Conservation (phyloP, 306 rosid species). For the Acacia melanoxylon region DNA sequence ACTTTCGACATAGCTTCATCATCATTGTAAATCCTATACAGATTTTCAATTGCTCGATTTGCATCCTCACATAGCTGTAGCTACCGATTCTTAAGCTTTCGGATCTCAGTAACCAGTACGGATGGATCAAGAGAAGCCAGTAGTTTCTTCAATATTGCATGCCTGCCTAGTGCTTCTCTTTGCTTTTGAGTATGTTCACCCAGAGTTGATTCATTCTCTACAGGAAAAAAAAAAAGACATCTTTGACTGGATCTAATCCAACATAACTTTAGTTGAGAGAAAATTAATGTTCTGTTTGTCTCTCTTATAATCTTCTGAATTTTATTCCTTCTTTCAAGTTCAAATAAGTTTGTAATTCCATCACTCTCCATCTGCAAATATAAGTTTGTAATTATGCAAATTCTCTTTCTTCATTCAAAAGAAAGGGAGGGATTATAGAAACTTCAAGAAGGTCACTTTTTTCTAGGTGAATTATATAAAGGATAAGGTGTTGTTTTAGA, state of each 20-base stretch:
- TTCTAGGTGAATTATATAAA: background rate
- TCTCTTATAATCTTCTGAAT: constrained; percentile 61
- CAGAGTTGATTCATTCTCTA: constrained; percentile 47
- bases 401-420: constrained; percentile 24
- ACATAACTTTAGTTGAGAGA: constrained; percentile 24
- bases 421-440: background rate
- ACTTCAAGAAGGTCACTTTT: constrained; percentile 7
- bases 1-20: constrained; percentile 77
- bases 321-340: constrained; percentile 54
- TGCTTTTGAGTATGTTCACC: constrained; percentile 45
- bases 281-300: background rate
- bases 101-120: constrained; percentile 73
- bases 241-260: constrained; percentile 56
- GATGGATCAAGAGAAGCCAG: constrained; percentile 80
- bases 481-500: background rate
- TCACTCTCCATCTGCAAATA: constrained; percentile 74
- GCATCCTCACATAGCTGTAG: constrained; percentile 91
- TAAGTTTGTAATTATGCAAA: constrained; percentile 15
- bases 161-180: constrained; percentile 49
- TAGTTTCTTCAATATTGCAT: constrained; percentile 68
- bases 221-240: constrained; percentile 81
- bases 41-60: constrained; percentile 85
- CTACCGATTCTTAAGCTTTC: constrained; percentile 83
- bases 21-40: constrained; percentile 87
- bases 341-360: constrained; percentile 83